These are phyloP conservation scores for Prunus yedoensis DNA, from an alignment of 331 rosid species.

Conservation along the genomic window DNA sequence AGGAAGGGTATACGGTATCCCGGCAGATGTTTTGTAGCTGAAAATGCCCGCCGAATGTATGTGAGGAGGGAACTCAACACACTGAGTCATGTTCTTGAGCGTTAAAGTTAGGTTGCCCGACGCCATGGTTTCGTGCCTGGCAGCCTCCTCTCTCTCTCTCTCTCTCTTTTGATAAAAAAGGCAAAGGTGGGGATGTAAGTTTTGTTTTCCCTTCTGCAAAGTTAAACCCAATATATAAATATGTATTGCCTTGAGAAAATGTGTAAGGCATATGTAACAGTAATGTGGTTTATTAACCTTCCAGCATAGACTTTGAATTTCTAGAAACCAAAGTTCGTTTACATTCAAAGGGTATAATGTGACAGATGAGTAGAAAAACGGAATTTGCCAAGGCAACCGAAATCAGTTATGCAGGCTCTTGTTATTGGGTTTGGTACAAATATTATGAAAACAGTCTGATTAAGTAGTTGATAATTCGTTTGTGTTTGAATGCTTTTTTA, in stretches of 20 bases:
- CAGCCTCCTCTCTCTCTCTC: neutral
- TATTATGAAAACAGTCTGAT: neutral
- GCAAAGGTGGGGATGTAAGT: neutral
- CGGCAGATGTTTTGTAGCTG: neutral
- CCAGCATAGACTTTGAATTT: neutral
- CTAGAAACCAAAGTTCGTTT: constrained; percentile 6
- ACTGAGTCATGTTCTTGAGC: neutral
- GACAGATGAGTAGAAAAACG: neutral
- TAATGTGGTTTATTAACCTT: neutral
- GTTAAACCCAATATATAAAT: neutral
- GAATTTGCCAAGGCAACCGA: neutral
- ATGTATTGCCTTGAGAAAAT: neutral
- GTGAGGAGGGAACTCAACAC: constrained; percentile 7
- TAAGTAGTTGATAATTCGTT: neutral
- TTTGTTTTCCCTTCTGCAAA: neutral
- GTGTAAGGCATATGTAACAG: neutral
- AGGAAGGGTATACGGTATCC: constrained; percentile 4
- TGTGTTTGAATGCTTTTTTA: neutral
- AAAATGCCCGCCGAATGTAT: constrained; percentile 8
- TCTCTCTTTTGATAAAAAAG: neutral
- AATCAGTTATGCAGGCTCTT: neutral
- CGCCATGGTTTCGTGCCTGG: neutral
- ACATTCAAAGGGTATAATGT: neutral
- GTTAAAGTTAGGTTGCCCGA: neutral
- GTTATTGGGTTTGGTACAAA: neutral